Evolutionary conservation across 2,329 filamentous ascomycete species (phyloP), one percentile per base, ranked within the genome.

Genomic region (Neonectria faginata): DNA sequence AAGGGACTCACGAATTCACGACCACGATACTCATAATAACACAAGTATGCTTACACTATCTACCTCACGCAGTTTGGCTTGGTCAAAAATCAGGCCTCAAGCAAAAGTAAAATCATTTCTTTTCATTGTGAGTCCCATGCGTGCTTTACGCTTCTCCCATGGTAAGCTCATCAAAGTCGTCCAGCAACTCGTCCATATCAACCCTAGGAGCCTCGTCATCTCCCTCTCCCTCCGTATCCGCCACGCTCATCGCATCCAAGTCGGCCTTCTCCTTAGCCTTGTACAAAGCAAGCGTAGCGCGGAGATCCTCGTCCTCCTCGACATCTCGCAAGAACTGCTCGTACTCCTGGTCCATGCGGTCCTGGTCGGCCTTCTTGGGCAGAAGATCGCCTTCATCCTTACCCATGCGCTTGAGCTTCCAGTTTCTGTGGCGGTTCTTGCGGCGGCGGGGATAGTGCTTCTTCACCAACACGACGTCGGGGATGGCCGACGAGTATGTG

Each of bases 271-370:
- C 83, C 73, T 85, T 80, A 66, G 85, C 86, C 83, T 95, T 97
- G 83, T 97, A 99, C 73, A 99, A 79, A 50, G 93, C 92, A 76
- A 99, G 83, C 1, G 93, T 94, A 47, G 90, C 87, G 60, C 96
- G 86, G 70, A 97, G 85, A 75, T 99, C 96, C 57, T 92, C 87
- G 78, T 99, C 96, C 77, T 98, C 94, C 81, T 99, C 97, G 11
- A 99, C 93, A 79, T 99, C 96, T 50, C 92, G 91, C 84, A 99
- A 83, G 88, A 99, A 99, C 88, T 94, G 89, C 83, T 99, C 96
- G 81, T 97, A 99, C 80, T 99, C 96, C 70, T 91, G 88, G 77
- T 98, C 94, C 83, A 97, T 89, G 68, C 90, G 89, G 64, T 94
- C 92, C 76, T 95, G 92, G 77, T 98, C 94, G 64, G 93, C 85